phyloP scores from a whole-genome alignment of 331 rosid genomes.

The Malus hybrid region DNA sequence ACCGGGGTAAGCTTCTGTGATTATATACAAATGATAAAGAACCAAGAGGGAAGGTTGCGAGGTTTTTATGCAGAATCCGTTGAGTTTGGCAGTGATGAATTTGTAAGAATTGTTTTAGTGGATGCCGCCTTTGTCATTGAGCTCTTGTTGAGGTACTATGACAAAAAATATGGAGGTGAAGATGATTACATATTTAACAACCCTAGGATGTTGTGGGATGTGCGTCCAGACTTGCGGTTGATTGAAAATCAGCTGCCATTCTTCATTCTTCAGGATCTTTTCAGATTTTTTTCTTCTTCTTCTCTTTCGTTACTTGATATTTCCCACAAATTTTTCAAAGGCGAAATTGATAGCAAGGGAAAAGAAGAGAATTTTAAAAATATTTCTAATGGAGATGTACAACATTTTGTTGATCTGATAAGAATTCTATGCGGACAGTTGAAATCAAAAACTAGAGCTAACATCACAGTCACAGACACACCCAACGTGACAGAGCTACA shows the following conservation, averaged over 20 bases:
- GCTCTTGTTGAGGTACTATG: not conserved
- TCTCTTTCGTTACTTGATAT: not conserved
- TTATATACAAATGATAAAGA: not conserved
- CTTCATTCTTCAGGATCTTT: conserved; percentile 12
- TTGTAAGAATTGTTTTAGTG: conserved; percentile 9
- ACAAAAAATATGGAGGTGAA: not conserved
- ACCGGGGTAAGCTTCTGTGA: not conserved
- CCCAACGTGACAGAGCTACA: conserved; percentile 1
- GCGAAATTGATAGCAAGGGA: rapidly evolving
- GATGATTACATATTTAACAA: not conserved
- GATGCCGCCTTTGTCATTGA: conserved; percentile 9
- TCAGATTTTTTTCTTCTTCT: not conserved
- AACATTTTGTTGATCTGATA: conserved; percentile 22
- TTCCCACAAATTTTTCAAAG: not conserved
- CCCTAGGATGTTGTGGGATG: not conserved
- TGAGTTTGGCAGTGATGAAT: not conserved
- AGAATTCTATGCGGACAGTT: not conserved
- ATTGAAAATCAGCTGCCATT: conserved; percentile 28
- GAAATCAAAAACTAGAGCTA: not conserved
- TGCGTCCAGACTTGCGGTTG: conserved; percentile 4
- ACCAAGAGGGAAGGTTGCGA: not conserved
- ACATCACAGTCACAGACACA: too few relatives aligned
- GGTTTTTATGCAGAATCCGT: conserved; percentile 7
- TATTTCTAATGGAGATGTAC: too few relatives aligned
- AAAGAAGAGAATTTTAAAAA: not conserved